Conservation (phyloP, 2,329 filamentous ascomycete species). For the Graphiopsis chlorocephala region DNA sequence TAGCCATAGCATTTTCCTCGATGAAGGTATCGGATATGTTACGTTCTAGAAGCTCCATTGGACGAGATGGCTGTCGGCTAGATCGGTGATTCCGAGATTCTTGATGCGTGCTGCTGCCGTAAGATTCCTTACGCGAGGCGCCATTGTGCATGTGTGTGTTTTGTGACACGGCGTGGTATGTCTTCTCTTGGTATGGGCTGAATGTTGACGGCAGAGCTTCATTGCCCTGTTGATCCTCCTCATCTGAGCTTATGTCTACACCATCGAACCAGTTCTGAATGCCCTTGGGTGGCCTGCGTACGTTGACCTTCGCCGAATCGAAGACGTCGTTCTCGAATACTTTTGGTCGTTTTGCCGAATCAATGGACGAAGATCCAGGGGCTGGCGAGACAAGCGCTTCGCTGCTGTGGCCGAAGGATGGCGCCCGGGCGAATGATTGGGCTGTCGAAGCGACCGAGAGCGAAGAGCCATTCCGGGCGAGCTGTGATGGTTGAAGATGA, state of each 20-base stretch:
- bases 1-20: slow-evolving; percentile 20
- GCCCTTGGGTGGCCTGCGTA: slow-evolving; percentile 47
- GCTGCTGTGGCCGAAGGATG: slow-evolving; percentile 11
- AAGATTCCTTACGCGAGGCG: background rate
- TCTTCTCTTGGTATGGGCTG: slow-evolving; percentile 15
- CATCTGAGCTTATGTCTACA: slow-evolving; percentile 33
- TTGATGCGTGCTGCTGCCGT: background rate
- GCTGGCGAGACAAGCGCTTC: slow-evolving; percentile 1
- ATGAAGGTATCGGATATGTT: slow-evolving; percentile 18
- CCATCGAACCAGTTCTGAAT: slow-evolving; percentile 53
- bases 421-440: slow-evolving; percentile 9
- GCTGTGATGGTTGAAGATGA: slow-evolving; percentile 28
- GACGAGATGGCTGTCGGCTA: slow-evolving; percentile 1
- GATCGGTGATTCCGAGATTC: background rate
- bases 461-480: background rate
- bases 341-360: slow-evolving; percentile 20
- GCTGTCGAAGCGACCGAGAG: slow-evolving; percentile 5
- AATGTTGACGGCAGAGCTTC: slow-evolving; percentile 22
- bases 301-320: slow-evolving; percentile 47
- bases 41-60: slow-evolving; percentile 4
- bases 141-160: background rate
- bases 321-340: slow-evolving; percentile 39
- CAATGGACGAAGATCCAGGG: slow-evolving; percentile 14
- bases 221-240: slow-evolving; percentile 22
- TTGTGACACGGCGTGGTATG: background rate